Conservation (phyloP, 345 rosid species). For the Excoecaria cochinchinensis region DNA sequence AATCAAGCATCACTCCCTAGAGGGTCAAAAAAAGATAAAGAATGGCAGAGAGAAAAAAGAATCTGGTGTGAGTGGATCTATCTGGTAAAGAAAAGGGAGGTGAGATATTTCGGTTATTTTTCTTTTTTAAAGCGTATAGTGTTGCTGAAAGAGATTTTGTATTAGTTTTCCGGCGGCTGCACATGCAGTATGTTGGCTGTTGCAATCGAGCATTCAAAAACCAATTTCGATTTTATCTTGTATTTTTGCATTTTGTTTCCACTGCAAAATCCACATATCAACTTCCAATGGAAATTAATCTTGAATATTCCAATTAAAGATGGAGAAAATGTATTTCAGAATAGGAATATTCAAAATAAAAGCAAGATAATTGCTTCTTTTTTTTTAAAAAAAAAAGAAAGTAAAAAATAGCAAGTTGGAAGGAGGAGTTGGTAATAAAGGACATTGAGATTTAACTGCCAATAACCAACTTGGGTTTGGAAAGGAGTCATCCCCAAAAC, state of each 20-base stretch:
- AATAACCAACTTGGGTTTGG: conserved; percentile 18
- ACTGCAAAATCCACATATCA: neutral
- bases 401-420: neutral
- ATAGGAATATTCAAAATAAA: no score
- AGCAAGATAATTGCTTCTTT: no score
- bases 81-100: neutral
- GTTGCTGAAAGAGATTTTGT: neutral
- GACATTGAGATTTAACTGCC: conserved; percentile 14
- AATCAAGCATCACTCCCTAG: conserved; percentile 23
- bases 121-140: no score
- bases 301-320: no score
- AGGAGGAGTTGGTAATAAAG: neutral
- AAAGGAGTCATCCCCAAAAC: neutral
- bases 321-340: no score
- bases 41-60: no score
- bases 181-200: conserved; percentile 14
- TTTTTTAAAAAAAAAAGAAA: no score
- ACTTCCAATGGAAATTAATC: no score
- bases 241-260: neutral
- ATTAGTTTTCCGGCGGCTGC: neutral
- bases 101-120: neutral
- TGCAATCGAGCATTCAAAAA: conserved; percentile 1
- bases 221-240: neutral
- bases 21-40: conserved; percentile 14
- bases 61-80: no score